Base-by-base conservation (phyloP, 73 alveolate genomes). In the Blepharisma stoltei region DNA sequence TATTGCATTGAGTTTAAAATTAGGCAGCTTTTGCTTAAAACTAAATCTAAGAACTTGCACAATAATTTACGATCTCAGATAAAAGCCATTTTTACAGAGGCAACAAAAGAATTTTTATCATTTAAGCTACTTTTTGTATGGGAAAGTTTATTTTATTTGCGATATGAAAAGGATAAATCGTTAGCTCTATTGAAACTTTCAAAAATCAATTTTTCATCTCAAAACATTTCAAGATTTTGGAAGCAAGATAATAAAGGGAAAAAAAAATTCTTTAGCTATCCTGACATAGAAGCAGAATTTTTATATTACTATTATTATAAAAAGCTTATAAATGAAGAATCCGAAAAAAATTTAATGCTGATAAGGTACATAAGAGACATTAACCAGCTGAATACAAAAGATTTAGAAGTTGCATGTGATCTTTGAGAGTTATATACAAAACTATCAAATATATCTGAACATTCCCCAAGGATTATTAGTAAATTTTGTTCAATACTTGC, bases 221-320 rank as follows among this genome's bases (percentile, higher is more conserved):
- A 0, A 14, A 50, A 50, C 0, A 18, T 14, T 14, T 50, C 41
- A 32, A 32, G 3, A 0, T 1, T 1, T 1, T 32, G 41, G 3
- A 1, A 3, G 0, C 0, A 32, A 32, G 3, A 1, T 32, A 32
- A 1, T 32, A 32, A 3, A 32, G 3, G 41, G 0, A 32, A 32
- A 32, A 32, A 0, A 32, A 3, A 32, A 32, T 32, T 1, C 4
- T 50, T 50, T 1, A 60, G 41, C 41, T 32, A 1, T 3, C 41
- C 41, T 32, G 41, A 60, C 3, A 14, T 60, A 14, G 73, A 60
- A 60, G 73, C 45, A 1, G 73, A 60, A 60, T 60, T 1, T 60
- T 25, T 60, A 25, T 25, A 9, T 60, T 60, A 14, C 18, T 14
- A 14, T 9, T 60, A 18, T 60, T 60, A 8, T n/a, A 60, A 9